Evolutionary conservation across 2,329 filamentous ascomycete genomes (phyloP).

Genomic region (Blastomyces percursus): DNA sequence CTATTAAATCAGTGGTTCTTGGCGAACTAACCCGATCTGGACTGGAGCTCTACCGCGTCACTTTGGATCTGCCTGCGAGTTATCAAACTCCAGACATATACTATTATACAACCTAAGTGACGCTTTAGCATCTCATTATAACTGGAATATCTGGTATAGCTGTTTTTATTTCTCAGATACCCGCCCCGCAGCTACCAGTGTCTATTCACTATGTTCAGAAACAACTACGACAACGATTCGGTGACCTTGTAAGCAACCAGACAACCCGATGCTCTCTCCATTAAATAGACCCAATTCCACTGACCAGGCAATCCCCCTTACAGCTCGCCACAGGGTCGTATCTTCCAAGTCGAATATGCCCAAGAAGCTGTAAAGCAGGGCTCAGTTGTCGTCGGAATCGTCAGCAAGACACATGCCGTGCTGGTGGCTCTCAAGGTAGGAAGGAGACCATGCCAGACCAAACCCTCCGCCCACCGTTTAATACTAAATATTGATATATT

Average conservation of each 20-base stretch:
- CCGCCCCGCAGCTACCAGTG: slow-evolving; percentile 9
- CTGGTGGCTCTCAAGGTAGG: slow-evolving; percentile 89
- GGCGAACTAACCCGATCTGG: background rate
- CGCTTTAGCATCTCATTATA: background rate
- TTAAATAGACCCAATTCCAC: background rate
- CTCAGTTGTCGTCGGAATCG: slow-evolving; percentile 91
- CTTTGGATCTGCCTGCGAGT: background rate
- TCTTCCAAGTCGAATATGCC: slow-evolving; percentile 99
- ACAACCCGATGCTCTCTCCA: slow-evolving; percentile 10
- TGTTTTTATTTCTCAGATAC: background rate
- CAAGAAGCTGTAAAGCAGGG: slow-evolving; percentile 98
- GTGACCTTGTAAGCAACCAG: slow-evolving; percentile 82
- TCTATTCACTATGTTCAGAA: slow-evolving; percentile 75
- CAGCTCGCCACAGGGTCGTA: slow-evolving; percentile 96
- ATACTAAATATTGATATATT: background rate
- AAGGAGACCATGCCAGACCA: background rate
- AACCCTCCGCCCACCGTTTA: background rate
- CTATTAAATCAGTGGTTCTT: background rate
- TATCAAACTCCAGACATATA: background rate
- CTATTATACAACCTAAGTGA: background rate
- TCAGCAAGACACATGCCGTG: slow-evolving; percentile 96
- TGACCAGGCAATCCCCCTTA: slow-evolving; percentile 1
- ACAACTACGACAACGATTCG: slow-evolving; percentile 99
- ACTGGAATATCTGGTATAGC: background rate
- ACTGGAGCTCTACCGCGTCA: background rate